phyloP scores from a whole-genome alignment of 441 rosid species.

The Croton laevigatus region DNA sequence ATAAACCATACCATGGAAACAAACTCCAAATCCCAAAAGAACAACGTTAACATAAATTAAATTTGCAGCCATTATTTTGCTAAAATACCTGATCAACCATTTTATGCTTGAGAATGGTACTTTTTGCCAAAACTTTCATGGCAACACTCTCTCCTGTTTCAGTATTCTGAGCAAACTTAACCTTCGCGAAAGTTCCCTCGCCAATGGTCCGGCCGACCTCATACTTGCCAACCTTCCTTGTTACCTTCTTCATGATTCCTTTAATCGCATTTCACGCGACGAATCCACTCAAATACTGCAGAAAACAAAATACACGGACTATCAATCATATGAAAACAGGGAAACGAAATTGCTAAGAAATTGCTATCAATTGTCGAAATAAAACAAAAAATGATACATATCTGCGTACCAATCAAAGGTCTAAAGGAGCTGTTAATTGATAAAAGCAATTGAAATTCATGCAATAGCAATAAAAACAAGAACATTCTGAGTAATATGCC shows the following conservation, averaged over 20 bases:
- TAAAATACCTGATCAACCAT: slow-evolving; percentile 91
- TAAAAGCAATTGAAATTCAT: neutral
- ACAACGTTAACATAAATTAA: neutral
- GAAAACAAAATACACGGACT: neutral
- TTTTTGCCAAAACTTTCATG: slow-evolving; percentile 75
- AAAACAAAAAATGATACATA: neutral
- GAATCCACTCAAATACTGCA: neutral
- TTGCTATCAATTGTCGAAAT: neutral
- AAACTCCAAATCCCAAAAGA: neutral
- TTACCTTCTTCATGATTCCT: slow-evolving; percentile 35
- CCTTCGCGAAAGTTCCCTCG: slow-evolving; percentile 95
- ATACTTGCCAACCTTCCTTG: slow-evolving; percentile 71
- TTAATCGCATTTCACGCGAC: slow-evolving; percentile 27
- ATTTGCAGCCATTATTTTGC: neutral
- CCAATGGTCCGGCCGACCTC: slow-evolving; percentile 88
- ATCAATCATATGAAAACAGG: neutral
- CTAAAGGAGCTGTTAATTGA: neutral
- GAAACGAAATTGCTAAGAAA: neutral
- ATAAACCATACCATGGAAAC: neutral
- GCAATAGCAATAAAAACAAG: neutral
- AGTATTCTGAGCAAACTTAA: slow-evolving; percentile 74
- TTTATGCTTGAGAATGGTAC: slow-evolving; percentile 71
- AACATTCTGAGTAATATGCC: neutral
- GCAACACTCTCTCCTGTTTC: slow-evolving; percentile 84
- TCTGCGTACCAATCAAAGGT: too few species aligned